A percentile compares a stretch with the other conserved stretches of the same genome.
phyloP scores from a whole-genome alignment of 1,284 basidiomycete genomes.

The Cutaneotrichosporon mucoides region DNA sequence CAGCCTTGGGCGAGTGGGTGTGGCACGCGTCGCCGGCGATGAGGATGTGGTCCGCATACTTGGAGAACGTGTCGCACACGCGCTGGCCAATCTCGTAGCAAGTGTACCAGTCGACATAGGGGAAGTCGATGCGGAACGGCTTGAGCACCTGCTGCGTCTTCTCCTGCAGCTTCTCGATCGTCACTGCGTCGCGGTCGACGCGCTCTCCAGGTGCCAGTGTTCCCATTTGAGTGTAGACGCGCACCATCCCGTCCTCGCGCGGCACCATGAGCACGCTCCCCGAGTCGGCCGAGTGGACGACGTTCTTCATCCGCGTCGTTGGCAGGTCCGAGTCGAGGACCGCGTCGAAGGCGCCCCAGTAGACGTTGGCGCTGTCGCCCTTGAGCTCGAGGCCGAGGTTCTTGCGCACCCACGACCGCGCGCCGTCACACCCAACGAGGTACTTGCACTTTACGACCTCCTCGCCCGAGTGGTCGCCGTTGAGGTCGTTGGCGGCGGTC shows the following conservation, averaged over 20 bases:
- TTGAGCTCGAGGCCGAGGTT: slow-evolving; percentile 36
- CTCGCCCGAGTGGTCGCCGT: slow-evolving; percentile 40
- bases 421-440: slow-evolving; percentile 31
- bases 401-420: slow-evolving; percentile 25
- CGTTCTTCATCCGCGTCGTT: slow-evolving; percentile 35
- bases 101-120: slow-evolving; percentile 41
- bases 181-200: slow-evolving; percentile 38
- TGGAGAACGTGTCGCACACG: slow-evolving; percentile 47
- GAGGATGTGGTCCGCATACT: slow-evolving; percentile 31
- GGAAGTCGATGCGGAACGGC: slow-evolving; percentile 61
- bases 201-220: slow-evolving; percentile 20
- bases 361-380: slow-evolving; percentile 43
- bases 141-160: slow-evolving; percentile 62
- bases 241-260: slow-evolving; percentile 34
- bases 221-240: slow-evolving; percentile 29
- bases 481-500: slow-evolving; percentile 41
- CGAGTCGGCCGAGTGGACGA: slow-evolving; percentile 30
- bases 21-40: slow-evolving; percentile 43
- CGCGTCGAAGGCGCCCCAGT: slow-evolving; percentile 43
- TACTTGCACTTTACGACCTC: slow-evolving; percentile 29
- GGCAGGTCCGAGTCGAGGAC: slow-evolving; percentile 24
- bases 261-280: slow-evolving; percentile 41
- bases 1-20: slow-evolving; percentile 39
- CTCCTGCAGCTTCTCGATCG: slow-evolving; percentile 58
- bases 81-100: slow-evolving; percentile 46